A percentile compares a stretch with the other conserved stretches of the same genome.
These are phyloP conservation scores for Rhizopogon salebrosus DNA, from an alignment of 768 basidiomycete genomes.

Conservation along the genomic window DNA sequence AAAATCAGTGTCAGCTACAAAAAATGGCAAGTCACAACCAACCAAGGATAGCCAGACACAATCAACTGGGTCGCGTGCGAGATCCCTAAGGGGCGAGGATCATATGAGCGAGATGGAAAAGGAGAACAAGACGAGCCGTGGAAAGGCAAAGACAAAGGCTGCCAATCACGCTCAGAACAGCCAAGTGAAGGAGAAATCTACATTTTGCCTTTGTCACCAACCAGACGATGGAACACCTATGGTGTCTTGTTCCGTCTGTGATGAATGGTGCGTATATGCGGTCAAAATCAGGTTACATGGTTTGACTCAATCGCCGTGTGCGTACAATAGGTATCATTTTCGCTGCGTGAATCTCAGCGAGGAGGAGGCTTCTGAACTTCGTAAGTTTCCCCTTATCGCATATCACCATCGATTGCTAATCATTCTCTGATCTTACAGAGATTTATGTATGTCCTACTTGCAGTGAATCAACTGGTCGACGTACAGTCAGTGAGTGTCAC, in stretches of 20 bases:
- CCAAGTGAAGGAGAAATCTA: slow-evolving; percentile 19
- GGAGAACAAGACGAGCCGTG: slow-evolving; percentile 23
- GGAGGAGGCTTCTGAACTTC: slow-evolving; percentile 69
- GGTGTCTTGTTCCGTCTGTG: slow-evolving; percentile 70
- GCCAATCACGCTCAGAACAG: slow-evolving; percentile 15
- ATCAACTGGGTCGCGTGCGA: slow-evolving; percentile 15
- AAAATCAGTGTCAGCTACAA: slow-evolving; percentile 27
- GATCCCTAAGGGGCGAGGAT: slow-evolving; percentile 11
- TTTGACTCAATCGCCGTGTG: slow-evolving; percentile 4
- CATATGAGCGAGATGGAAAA: slow-evolving; percentile 23
- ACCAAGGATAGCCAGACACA: slow-evolving; percentile 1
- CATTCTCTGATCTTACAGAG: slow-evolving; percentile 33
- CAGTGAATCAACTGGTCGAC: slow-evolving; percentile 54
- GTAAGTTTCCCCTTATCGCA: slow-evolving; percentile 41
- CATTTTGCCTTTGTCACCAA: slow-evolving; percentile 59
- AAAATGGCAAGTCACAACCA: slow-evolving; percentile 1
- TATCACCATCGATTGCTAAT: slow-evolving; percentile 9
- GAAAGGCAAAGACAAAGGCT: slow-evolving; percentile 20
- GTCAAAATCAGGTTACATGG: neutral
- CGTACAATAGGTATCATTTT: slow-evolving; percentile 69
- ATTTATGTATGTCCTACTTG: slow-evolving; percentile 55
- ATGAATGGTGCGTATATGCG: slow-evolving; percentile 54
- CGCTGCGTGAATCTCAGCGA: slow-evolving; percentile 62
- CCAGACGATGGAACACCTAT: slow-evolving; percentile 78
- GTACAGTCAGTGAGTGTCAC: slow-evolving; percentile 74